Evolutionary conservation across 2,329 filamentous ascomycete genomes (phyloP), one percentile per base, ranked within the genome.

Genomic region (Calonectria honghensis): DNA sequence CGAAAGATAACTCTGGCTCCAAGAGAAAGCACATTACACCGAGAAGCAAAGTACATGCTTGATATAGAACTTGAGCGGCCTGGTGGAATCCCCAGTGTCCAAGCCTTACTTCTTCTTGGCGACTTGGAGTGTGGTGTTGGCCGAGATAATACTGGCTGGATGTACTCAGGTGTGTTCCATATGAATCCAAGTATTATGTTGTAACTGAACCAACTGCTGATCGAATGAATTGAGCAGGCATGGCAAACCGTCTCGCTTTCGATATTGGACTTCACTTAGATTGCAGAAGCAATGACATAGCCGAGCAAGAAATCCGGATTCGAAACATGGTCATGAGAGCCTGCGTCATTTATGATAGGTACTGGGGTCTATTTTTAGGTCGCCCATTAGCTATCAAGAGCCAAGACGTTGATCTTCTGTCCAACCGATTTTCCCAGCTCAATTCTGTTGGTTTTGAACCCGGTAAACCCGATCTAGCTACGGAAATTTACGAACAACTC

Each of bases 281-380:
- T 78, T 86, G 85, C 57, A 80, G 84, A 41, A 81, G 81, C 35
- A 84, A 85, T 51, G 86, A 85, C 4, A 84, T 90, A 39, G 82
- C 86, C 6, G 87, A 89, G 29, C 83, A 85, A 18, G 89, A 90
- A 73, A 83, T 86, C 4, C 84, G 86, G 41, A 87, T 89, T 64
- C 84, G 89, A 6, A 88, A 88, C 63, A 89, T 89, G 85, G 87
- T 86, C 16, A 87, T 90, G 79, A 85, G 87, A 75, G 88, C 89
- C 1, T 90, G 88, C 72, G 85, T 90, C 9, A 86, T 90, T 73
- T 89, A 89, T 72, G 89, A 91, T 82, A 87, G 88, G 78, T 89
- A 90, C 75, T 90, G 89, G 89, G 87, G 89, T 0, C 81, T 91
- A n/a, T 89, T 90, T 77, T 83, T 91, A 9, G 89, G 89, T 13